Evolutionary conservation across 1,139 yeast genomes (phyloP), one percentile per base, ranked within the genome.

Genomic region (Diutina catenulata): DNA sequence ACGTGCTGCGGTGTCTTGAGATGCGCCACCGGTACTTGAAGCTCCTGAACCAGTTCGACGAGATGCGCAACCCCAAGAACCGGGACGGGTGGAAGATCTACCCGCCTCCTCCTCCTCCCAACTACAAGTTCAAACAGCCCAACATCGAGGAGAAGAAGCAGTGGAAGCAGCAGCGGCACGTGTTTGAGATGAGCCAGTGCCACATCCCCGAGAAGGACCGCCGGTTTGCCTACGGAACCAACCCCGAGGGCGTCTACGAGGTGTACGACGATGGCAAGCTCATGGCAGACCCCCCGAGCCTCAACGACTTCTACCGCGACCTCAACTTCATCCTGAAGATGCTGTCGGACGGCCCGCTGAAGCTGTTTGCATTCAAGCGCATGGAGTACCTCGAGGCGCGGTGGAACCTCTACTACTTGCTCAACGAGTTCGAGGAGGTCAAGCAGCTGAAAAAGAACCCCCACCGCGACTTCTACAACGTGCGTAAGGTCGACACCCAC

Each of bases 401-500:
- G 55, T 93, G 97, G 97, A 86, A 91, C 55, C 61, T 93, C 59
- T 91, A 91, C 60, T 74, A 76, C 43, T 60, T 93, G 46, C 65
- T 88, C 47, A 88, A 91, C 54, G 97, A 91, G 52, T 88, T 84
- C 55, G 94, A 86, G 52, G 99, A 93, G 56, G 81, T 80, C 14
- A 78, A 91, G 19, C 93, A 83, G 46, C 80, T 94, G 14, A 45
- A 82, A 43, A 52, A 57, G 27, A 67, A 54, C 40, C 96, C 49
- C 9, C 99, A 91, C 57, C 76, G 98, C 56, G 99, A 93, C 59
- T 93, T 93, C 52, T 93, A 93, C 62, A 93, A 93, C 53, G 98
- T 93, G 37, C 77, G 98, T 65, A 93, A 93, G 56, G 99, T 93
- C 33, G 99, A 93, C 53, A 93, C 98, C 11, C 99, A 93, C 67